Evolutionary conservation across 2,329 filamentous ascomycete species (phyloP).

Genomic region (Aspergillus aculeatinus): DNA sequence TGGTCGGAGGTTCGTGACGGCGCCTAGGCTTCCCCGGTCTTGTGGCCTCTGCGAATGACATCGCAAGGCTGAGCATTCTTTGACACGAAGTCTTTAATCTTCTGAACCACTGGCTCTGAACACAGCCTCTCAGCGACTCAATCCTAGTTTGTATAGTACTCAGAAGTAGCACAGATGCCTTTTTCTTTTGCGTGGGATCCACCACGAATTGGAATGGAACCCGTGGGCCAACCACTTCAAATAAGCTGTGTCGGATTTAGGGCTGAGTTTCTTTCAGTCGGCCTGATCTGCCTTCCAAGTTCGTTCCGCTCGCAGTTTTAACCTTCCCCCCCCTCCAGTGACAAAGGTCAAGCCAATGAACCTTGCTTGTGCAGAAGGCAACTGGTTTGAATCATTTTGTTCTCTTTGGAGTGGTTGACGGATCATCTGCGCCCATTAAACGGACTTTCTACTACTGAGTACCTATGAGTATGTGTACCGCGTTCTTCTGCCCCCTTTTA

Average conservation of each 20-base stretch:
- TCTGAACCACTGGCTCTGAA: background rate
- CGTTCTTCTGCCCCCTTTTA: background rate
- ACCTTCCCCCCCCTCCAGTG: background rate
- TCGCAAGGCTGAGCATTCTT: background rate
- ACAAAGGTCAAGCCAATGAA: background rate
- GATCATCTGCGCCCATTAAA: background rate
- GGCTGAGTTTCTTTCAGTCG: constrained; percentile 1
- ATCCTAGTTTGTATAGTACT: background rate
- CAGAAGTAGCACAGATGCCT: background rate
- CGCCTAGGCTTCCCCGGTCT: background rate
- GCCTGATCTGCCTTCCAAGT: background rate
- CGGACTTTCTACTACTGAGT: background rate
- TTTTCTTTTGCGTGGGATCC: background rate
- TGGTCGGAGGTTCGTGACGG: constrained; percentile 8
- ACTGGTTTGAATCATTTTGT: background rate
- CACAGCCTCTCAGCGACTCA: background rate
- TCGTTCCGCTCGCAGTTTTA: background rate
- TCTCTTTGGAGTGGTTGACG: background rate
- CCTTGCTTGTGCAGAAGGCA: background rate
- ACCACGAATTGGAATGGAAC: constrained; percentile 7
- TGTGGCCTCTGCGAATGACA: background rate
- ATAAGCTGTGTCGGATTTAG: constrained; percentile 1
- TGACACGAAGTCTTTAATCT: background rate
- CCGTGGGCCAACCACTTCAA: constrained; percentile 10
- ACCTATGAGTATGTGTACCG: background rate